A percentile compares a stretch with the other conserved stretches of the same genome.
Evolutionary conservation across 176 grass and related monocot species (phyloP).

Genomic region (Metroxylon sagu): DNA sequence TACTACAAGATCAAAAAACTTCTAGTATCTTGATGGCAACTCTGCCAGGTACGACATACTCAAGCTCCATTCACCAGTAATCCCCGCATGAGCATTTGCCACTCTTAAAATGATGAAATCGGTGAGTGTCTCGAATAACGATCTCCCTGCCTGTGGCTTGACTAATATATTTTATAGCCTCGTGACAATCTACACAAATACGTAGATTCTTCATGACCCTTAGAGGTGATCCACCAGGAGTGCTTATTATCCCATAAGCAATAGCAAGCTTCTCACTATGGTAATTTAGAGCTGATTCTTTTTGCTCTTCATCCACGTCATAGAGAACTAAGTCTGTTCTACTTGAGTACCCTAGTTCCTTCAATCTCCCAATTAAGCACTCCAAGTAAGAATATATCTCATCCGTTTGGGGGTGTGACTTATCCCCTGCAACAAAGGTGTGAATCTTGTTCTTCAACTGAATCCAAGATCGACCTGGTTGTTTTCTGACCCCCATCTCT

Average conservation of each 20-base stretch:
- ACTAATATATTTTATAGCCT: conserved; percentile 40
- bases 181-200: conserved; percentile 50
- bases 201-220: conserved; percentile 59
- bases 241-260: conserved; percentile 49
- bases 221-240: conserved; percentile 28
- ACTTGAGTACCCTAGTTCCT: conserved; percentile 44
- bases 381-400: conserved; percentile 40
- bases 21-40: no score
- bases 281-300: conserved; percentile 44
- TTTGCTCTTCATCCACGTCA: conserved; percentile 56
- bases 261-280: conserved; percentile 54
- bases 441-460: conserved; percentile 42
- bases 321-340: conserved; percentile 49
- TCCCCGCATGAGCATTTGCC: conserved; percentile 39
- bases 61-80: conserved; percentile 30
- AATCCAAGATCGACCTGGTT: conserved; percentile 60
- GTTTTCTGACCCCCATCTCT: conserved; percentile 38
- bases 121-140: conserved; percentile 39
- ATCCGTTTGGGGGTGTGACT: conserved; percentile 25
- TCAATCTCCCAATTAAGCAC: conserved; percentile 37
- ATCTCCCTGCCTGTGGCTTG: conserved; percentile 26
- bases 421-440: conserved; percentile 35
- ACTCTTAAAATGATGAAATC: conserved; percentile 53
- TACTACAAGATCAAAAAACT: no score
- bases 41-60: no score